A percentile compares a stretch with the other conserved stretches of the same genome.
These are phyloP conservation scores for Sapria himalayana DNA, from an alignment of 345 rosid species.

Conservation along the genomic window DNA sequence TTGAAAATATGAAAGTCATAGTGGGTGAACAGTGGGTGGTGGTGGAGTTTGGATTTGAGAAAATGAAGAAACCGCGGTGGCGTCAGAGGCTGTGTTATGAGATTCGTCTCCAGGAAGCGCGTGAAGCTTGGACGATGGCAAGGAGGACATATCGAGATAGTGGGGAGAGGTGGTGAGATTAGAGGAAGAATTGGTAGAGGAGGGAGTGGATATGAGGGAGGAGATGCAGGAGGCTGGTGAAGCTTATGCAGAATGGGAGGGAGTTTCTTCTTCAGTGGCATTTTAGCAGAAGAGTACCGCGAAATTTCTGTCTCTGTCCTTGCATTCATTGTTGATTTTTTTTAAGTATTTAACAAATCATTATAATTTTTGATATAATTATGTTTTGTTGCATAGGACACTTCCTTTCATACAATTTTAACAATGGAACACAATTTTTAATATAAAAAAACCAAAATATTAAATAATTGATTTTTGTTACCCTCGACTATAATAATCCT, in stretches of 20 bases:
- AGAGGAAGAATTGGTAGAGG: conserved; percentile 26
- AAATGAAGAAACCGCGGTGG: conserved; percentile 37
- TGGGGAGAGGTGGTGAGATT: conserved; percentile 19
- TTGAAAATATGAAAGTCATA: conserved; percentile 56
- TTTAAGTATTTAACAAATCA: too few species aligned
- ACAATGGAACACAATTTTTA: too few species aligned
- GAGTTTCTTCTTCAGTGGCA: conserved; percentile 26
- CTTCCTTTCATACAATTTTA: too few species aligned
- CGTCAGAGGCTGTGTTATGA: conserved; percentile 22
- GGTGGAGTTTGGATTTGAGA: conserved; percentile 53
- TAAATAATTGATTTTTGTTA: too few species aligned
- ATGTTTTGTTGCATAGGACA: too few species aligned
- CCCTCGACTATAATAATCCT: too few species aligned
- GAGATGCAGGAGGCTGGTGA: conserved; percentile 13
- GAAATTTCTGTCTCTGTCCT: too few species aligned
- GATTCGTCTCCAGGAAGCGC: conserved; percentile 34
- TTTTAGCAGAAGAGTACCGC: too few species aligned
- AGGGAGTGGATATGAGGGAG: conserved; percentile 11
- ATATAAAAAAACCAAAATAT: too few species aligned
- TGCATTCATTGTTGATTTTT: too few species aligned
- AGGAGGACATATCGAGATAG: conserved; percentile 42
- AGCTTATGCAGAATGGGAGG: conserved; percentile 19
- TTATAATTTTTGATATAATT: too few species aligned
- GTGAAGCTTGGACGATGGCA: conserved; percentile 21
- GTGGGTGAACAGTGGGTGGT: conserved; percentile 52